Evolutionary conservation across 345 rosid genomes (phyloP), one percentile per base, ranked within the genome.

Genomic region (Kandelia obovata): DNA sequence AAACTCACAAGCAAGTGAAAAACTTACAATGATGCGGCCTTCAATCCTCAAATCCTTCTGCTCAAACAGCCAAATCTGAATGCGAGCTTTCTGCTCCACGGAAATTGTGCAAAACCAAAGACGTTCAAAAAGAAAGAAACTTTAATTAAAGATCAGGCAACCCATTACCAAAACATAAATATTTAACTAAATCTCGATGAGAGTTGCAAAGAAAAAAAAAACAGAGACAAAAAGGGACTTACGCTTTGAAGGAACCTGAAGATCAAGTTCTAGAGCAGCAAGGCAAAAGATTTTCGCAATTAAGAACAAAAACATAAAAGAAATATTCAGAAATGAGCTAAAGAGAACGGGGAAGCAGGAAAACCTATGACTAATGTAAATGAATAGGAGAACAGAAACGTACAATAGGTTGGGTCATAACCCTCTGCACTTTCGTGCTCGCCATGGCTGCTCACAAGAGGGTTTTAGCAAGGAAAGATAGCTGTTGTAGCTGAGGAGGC

Each of bases 11-110:
- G 58, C 15, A 15, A n/a, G 16, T n/a, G 3, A 13, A 57, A 59
- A 6, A 75, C 82, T 83, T 79, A 86, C 90, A 73, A 84, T 86
- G 57, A 82, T 84, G 30, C 86, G 75, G 65, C 98, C 99, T 79
- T 95, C 97, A 55, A 92, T 92, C 78, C 97, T 88, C 83, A 81
- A 61, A 76, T 95, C 98, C 71, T 88, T 92, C 94, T 92, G 98
- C 83, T 92, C 99, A 70, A 88, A 95, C 4, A 95, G 87, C 98
- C 98, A 95, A 82, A 95, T 92, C 90, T 92, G 96, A 58, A 95
- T 92, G 58, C 97, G 81, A 71, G 99, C 92, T 92, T 92, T 95
- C 98, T 92, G 86, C 23, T 71, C 2, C 60, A 70, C 68, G 25
- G 9, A 58, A 57, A 39, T 2, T 34, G 37, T 34, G 37, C 9